These are phyloP conservation scores for Rosa hybrid DNA, from an alignment of 331 rosid species.

Conservation along the genomic window DNA sequence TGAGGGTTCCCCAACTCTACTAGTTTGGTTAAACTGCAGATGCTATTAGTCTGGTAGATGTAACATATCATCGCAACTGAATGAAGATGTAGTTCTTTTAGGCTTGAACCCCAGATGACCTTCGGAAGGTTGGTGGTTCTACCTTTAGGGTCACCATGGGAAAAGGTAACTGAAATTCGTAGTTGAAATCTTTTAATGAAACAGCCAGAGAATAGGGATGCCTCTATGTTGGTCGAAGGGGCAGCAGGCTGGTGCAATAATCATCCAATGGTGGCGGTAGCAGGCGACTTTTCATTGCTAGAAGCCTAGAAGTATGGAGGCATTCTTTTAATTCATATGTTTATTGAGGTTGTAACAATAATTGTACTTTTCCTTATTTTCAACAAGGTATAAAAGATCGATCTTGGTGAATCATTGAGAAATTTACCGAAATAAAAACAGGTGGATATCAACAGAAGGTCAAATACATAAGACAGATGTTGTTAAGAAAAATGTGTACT, in stretches of 20 bases:
- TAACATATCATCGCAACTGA: slow-evolving; percentile 16
- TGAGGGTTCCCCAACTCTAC: slow-evolving; percentile 29
- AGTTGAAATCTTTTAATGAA: not conserved
- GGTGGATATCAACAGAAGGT: too few relatives aligned
- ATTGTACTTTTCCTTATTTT: too few relatives aligned
- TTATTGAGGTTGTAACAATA: too few relatives aligned
- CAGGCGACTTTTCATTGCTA: slow-evolving; percentile 4
- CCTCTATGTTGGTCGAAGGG: not conserved
- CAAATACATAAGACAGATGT: too few relatives aligned
- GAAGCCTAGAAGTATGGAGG: not conserved
- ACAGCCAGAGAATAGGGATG: not conserved
- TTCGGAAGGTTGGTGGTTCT: not conserved
- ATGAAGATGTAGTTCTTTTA: not conserved
- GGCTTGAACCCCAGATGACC: not conserved
- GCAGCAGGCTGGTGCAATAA: slow-evolving; percentile 1
- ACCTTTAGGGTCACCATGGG: not conserved
- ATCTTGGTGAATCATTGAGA: too few relatives aligned
- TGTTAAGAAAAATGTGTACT: too few relatives aligned
- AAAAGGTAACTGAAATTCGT: not conserved
- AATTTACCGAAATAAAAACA: too few relatives aligned
- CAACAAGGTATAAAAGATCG: too few relatives aligned
- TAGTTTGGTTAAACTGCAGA: not conserved
- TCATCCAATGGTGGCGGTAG: slow-evolving; percentile 4
- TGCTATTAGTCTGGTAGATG: slow-evolving; percentile 26
- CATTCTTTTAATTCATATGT: not conserved